These are phyloP conservation scores for Heteromeles arbutifolia DNA, from an alignment of 306 rosid genomes.

Conservation along the genomic window DNA sequence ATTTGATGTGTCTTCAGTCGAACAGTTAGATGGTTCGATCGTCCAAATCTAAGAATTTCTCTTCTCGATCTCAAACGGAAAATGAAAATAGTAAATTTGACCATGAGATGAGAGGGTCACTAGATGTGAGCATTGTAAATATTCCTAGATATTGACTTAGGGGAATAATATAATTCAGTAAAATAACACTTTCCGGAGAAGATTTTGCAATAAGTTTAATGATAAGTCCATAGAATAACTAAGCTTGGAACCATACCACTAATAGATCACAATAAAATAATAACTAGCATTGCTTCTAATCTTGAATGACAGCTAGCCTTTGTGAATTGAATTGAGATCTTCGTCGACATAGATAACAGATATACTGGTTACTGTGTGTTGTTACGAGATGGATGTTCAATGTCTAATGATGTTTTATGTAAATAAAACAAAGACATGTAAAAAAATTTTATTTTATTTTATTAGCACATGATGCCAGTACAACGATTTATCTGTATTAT, in stretches of 20 bases:
- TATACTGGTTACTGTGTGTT: neutral
- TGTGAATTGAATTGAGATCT: neutral
- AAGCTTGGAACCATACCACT: neutral
- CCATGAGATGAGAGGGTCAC: neutral
- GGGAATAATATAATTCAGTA: neutral
- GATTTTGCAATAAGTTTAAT: neutral
- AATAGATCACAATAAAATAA: neutral
- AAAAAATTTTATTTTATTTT: too few species aligned
- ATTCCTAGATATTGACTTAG: neutral
- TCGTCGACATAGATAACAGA: conserved; percentile 12
- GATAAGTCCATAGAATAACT: neutral
- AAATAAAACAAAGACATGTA: too few species aligned
- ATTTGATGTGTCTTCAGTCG: too few species aligned
- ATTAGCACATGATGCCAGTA: too few species aligned
- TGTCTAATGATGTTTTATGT: too few species aligned
- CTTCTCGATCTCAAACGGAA: too few species aligned
- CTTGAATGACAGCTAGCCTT: conserved; percentile 16
- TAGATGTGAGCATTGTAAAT: neutral
- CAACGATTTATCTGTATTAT: too few species aligned
- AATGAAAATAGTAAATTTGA: neutral
- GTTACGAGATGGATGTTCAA: accelerated
- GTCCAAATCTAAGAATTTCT: too few species aligned
- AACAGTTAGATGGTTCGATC: too few species aligned
- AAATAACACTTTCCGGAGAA: neutral
- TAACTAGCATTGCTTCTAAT: neutral